Evolutionary conservation across 805 yeast species (phyloP), one percentile per base, ranked within the genome.

Genomic region (Saccharomycopsis babjevae): DNA sequence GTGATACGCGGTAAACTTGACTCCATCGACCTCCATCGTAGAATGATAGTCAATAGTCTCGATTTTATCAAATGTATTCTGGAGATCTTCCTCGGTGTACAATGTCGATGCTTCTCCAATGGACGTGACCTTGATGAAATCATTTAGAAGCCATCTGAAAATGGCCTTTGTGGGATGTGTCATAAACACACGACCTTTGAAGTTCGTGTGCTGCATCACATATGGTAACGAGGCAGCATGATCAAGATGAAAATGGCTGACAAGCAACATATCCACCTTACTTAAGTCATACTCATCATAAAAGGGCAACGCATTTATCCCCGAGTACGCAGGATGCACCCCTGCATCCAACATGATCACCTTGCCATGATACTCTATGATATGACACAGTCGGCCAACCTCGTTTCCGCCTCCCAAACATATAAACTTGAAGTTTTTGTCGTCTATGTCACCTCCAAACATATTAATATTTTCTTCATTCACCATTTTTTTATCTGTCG

Each of bases 131-230:
- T 93, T 80, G 18, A 94, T 97, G 69, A 92, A 94, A 77, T 94
- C 99, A 63, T 91, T 86, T 61, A 94, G 73, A 54, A 94, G 79
- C 98, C 99, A 94, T 66, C 97, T 82, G 72, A 92, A 94, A 61
- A 94, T 94, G 46, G 99, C 98, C 75, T 94, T 94, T 0, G 99
- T 94, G 5, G 99, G 98, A 73, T 94, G 97, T 36, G 99, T 94
- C 99, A 94, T 94, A 72, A 93, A 93, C 5, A 94, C 99, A 57
- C 97, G 81, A 1, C 99, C 99, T 69, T 84, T 86, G 77, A 94
- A 94, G 66, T 81, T 88, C 0, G 99, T 94, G 68, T 91, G 96
- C 68, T 91, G 97, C 97, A 94, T 91, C 54, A 94, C 98, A 69
- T 92, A 94, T 0, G 99, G 99, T 60, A 94, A 78, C 0, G 97